Percentiles rank a stretch among this genome's conserved stretches.
These are phyloP conservation scores for Candida koratica DNA, from an alignment of 805 yeast genomes.

Conservation along the genomic window DNA sequence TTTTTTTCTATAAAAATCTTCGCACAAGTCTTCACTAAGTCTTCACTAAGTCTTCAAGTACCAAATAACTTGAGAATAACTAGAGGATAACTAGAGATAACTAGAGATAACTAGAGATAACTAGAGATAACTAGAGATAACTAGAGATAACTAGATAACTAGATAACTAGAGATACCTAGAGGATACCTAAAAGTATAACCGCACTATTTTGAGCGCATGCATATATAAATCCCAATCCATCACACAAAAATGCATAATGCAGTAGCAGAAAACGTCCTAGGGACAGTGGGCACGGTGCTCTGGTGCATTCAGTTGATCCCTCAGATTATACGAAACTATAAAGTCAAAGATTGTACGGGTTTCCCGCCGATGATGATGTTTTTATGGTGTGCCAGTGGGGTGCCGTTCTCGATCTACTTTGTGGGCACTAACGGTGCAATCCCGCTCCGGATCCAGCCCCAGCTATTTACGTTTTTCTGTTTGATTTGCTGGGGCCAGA, in stretches of 20 bases:
- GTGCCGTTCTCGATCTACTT: slow-evolving; percentile 87
- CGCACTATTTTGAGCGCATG: no score
- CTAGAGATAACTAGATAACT: no score
- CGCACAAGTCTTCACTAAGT: no score
- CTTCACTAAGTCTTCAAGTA: no score
- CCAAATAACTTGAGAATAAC: no score
- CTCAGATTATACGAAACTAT: slow-evolving; percentile 77
- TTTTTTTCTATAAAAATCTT: neutral
- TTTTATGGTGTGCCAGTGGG: slow-evolving; percentile 72
- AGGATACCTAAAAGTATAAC: no score
- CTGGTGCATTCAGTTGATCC: slow-evolving; percentile 90
- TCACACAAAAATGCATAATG: slow-evolving; percentile 12
- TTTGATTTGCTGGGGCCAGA: slow-evolving; percentile 59
- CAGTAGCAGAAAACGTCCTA: slow-evolving; percentile 63
- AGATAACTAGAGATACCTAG: no score
- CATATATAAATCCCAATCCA: no score
- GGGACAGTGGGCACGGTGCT: slow-evolving; percentile 87
- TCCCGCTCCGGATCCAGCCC: slow-evolving; percentile 85
- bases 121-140: no score
- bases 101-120: no score
- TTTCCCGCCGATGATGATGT: slow-evolving; percentile 82
- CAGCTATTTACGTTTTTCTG: slow-evolving; percentile 74
- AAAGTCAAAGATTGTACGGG: slow-evolving; percentile 78
- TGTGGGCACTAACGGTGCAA: slow-evolving; percentile 60
- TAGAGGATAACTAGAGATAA: no score